Evolutionary conservation across 768 basidiomycete species (phyloP).

Genomic region (Lactifluus piperatus): DNA sequence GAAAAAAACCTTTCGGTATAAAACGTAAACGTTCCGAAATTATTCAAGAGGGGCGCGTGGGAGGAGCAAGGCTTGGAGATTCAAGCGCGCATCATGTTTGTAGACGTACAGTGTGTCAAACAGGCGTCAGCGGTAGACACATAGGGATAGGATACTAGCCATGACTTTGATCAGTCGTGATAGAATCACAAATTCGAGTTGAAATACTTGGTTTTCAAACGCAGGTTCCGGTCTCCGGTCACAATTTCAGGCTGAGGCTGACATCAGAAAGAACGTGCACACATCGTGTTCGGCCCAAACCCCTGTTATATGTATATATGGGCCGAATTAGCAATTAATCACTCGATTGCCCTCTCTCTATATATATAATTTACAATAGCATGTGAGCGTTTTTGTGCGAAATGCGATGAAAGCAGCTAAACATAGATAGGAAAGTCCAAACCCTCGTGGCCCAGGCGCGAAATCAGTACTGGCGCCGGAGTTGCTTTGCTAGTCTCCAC

Average conservation of each 20-base stretch:
- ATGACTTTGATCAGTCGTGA: background rate
- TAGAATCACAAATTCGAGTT: background rate
- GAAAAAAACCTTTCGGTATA: too few relatives aligned
- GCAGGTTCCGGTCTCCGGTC: background rate
- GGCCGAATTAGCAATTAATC: background rate
- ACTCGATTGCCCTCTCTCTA: background rate
- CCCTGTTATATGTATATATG: slow-evolving; percentile 2
- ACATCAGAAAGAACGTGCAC: background rate
- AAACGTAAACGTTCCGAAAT: too few relatives aligned
- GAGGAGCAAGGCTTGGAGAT: slow-evolving; percentile 8
- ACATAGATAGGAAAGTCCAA: too few relatives aligned
- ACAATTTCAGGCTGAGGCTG: too few relatives aligned
- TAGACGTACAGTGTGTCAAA: background rate
- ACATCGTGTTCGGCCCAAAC: background rate
- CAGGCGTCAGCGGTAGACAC: background rate
- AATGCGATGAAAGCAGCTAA: background rate
- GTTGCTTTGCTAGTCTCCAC: slow-evolving; percentile 20
- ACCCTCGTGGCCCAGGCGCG: background rate
- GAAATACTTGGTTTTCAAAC: background rate
- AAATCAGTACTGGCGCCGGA: slow-evolving; percentile 16
- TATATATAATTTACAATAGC: background rate
- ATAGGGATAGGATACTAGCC: slow-evolving; percentile 1
- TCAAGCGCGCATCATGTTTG: background rate
- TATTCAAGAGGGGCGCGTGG: too few relatives aligned
- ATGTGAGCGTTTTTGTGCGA: background rate